These are phyloP conservation scores for Pythium angustatum DNA, from an alignment of 352 stramenopile species.

Conservation along the genomic window DNA sequence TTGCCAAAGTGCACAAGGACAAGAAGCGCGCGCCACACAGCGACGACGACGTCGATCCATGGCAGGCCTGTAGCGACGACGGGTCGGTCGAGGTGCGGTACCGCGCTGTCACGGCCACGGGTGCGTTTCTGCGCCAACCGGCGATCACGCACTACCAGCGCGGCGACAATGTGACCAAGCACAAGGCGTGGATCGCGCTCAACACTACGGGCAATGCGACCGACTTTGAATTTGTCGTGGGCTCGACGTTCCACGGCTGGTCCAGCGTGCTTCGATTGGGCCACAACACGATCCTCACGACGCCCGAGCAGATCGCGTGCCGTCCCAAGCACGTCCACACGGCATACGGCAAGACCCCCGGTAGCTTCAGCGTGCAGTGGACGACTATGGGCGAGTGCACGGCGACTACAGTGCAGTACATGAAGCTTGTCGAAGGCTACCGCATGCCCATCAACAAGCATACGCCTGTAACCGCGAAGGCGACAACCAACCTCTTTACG, in stretches of 20 bases:
- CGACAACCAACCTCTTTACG: conserved; percentile 65
- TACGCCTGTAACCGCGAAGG: conserved; percentile 43
- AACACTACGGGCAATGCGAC: conserved; percentile 18
- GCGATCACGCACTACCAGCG: conserved; percentile 59
- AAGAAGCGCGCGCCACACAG: conserved; percentile 38
- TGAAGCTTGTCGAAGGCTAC: conserved; percentile 66
- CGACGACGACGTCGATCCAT: conserved; percentile 45
- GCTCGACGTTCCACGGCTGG: conserved; percentile 79
- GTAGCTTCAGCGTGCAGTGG: conserved; percentile 78
- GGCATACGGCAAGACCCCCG: conserved; percentile 56
- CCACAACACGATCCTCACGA: conserved; percentile 45
- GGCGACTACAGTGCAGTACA: conserved; percentile 36
- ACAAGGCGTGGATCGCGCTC: conserved; percentile 66
- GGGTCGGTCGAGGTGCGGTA: conserved; percentile 59
- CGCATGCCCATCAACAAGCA: conserved; percentile 41
- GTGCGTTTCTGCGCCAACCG: conserved; percentile 40
- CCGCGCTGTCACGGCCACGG: conserved; percentile 38
- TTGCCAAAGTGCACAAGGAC: conserved; percentile 55
- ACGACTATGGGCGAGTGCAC: conserved; percentile 65
- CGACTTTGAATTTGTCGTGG: conserved; percentile 75
- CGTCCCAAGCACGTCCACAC: conserved; percentile 84
- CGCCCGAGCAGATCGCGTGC: conserved; percentile 49
- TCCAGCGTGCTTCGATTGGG: conserved; percentile 66
- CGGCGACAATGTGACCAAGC: conserved; percentile 58
- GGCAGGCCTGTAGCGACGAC: conserved; percentile 73